A percentile compares a stretch with the other conserved stretches of the same genome.
These are phyloP conservation scores for Metrosideros polymorpha DNA, from an alignment of 441 rosid species.

Conservation along the genomic window DNA sequence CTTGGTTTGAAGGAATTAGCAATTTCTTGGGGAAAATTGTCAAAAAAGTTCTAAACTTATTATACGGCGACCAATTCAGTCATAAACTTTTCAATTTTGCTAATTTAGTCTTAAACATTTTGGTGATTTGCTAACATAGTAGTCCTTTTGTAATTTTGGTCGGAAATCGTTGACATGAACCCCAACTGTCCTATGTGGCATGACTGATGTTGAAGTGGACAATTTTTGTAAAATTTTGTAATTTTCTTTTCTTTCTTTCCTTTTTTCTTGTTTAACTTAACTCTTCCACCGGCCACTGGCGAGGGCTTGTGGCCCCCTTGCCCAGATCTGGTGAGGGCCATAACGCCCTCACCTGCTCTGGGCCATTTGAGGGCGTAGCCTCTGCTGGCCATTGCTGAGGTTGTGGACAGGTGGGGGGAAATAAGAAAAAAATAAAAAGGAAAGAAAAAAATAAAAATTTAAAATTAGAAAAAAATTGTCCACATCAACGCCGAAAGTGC, in stretches of 20 bases:
- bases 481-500: rapidly evolving
- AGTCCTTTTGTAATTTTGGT: not conserved
- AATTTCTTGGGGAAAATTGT: not conserved
- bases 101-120: not conserved
- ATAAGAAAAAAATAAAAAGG: rapidly evolving
- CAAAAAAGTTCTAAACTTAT: not conserved
- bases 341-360: rapidly evolving
- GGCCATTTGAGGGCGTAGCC: not conserved
- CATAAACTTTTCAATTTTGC: not conserved
- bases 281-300: too few relatives aligned
- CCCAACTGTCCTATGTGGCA: rapidly evolving
- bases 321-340: not conserved
- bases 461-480: not conserved
- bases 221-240: not conserved
- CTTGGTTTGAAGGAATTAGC: not conserved
- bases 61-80: rapidly evolving
- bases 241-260: not conserved
- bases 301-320: not conserved
- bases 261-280: rapidly evolving
- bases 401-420: rapidly evolving
- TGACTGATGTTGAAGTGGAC: rapidly evolving
- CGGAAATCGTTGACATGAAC: rapidly evolving
- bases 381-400: not conserved
- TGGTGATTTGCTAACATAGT: not conserved
- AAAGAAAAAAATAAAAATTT: not conserved